Base-by-base conservation (phyloP, 345 rosid genomes). In the Rhodomyrtus tomentosa region DNA sequence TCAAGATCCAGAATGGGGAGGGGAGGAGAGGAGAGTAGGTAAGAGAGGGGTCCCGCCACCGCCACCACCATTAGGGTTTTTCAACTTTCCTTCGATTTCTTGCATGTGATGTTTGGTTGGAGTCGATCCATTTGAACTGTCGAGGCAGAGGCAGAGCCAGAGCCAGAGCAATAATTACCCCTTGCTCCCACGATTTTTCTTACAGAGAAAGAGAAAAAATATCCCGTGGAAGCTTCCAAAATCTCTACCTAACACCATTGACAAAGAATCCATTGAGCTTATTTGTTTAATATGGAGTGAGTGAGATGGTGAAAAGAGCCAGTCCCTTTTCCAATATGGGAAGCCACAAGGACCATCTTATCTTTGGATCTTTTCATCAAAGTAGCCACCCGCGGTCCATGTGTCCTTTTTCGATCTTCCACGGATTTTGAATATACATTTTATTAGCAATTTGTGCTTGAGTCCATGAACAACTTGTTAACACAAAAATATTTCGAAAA, bases 181-280 rank as follows among this genome's bases (percentile, higher is more conserved):
- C 52, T 7, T n/a, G 48, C 55, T 14, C 50, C 45, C 76, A 10
- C 45, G 32, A 68, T 68, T 68, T 68, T 68, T 68, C 76, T 8
- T 53, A 42, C 21, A 62, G 21, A 48, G 40, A 25, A 10, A 53
- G 50, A 50, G 48, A 82, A 7, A 21, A 50, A n/a, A 80, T 80
- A 72, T 87, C 89, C 72, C 25, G 73, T 90, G 89, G 89, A 88
- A 90, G 89, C 88, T 88, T 90, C 90, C 45, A 84, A 85, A 52
- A 82, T 62, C 86, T 72, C 89, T 58, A 90, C 92, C 92, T 87
- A 90, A 87, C 92, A 80, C 89, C 84, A 58, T 86, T 87, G 86
- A 83, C 83, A 90, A 86, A 73, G 56, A 42, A 42, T 7, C 13
- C 36, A 11, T 21, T 14, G 6, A n/a, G 27, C 58, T 20, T 29